Base-by-base conservation (phyloP, 164 flowering plant species). In the Nelumbo lutea region DNA sequence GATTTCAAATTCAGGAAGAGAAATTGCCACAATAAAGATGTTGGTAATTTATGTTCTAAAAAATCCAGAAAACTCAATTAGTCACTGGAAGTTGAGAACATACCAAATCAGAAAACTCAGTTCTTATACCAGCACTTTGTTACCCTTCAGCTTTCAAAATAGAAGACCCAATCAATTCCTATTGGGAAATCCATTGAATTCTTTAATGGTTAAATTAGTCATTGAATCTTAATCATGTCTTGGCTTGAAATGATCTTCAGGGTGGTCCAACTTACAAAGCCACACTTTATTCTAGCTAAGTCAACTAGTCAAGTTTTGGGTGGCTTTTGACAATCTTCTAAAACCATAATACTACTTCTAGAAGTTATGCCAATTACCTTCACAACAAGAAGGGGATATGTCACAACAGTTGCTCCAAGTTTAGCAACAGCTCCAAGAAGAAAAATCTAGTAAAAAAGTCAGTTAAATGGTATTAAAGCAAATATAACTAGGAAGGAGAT, bases 371-470 rank as follows among this genome's bases (percentile, higher is more conserved):
- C 38, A 63, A 39, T 65, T 78, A 87, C 98, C 98, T 95, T 95
- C 9, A 95, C 98, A 65, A 92, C 98, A 68, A 88, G 81, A 75
- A 95, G 96, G 66, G 98, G 98, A 87, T 95, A 95, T 42, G 98
- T 95, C 47, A 87, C 86, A 11, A 92, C 83, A 60, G 98, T 95
- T 43, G 98, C 98, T 72, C 97, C 98, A 77, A 95, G 96, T 82
- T 95, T 95, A 56, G 98, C 97, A 73, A 90, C 62, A 78, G 98
- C 98, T 73, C 97, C 97, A 75, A 95, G 90, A 76, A 95, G 82
- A 83, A 92, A 92, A 73, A 90, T 76, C 97, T 92, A 70, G 48
- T 53, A 73, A 27, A 59, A 5, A 47, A 14, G 57, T 41, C 42
- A 39, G 9, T 44, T 55, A 48, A 15, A 45, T 61, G 59, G 45